Percentiles rank a stretch among this genome's conserved stretches.
Conservation (phyloP, 2,329 filamentous ascomycete species). For the Fusarium ramigenum region DNA sequence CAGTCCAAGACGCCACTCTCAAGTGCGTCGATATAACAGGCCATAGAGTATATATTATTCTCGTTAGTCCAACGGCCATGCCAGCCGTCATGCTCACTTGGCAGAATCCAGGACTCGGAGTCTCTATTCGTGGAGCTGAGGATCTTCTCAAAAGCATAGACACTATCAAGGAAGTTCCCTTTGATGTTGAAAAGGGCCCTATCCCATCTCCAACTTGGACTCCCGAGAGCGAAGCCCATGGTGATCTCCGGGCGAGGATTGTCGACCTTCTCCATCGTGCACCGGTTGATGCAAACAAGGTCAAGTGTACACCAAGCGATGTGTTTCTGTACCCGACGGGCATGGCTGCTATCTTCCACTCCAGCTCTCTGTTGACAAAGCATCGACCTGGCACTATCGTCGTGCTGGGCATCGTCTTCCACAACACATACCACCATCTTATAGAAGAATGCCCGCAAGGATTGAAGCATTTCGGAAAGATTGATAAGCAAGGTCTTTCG, state of each 20-base stretch:
- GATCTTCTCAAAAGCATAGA: conserved; percentile 52
- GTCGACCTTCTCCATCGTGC: conserved; percentile 54
- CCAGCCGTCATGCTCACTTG: conserved; percentile 54
- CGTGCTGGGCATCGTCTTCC: conserved; percentile 62
- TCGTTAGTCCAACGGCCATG: conserved; percentile 50
- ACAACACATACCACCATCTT: conserved; percentile 59
- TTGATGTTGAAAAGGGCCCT: conserved; percentile 21
- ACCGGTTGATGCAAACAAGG: conserved; percentile 43
- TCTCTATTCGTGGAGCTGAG: conserved; percentile 58
- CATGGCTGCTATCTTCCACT: conserved; percentile 61
- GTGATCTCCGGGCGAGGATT: conserved; percentile 52
- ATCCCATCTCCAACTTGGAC: conserved; percentile 52
- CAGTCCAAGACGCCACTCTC: conserved; percentile 48
- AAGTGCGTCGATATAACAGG: conserved; percentile 54
- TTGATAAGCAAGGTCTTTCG: conserved; percentile 54
- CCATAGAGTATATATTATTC: conserved; percentile 56
- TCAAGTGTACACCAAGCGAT: conserved; percentile 48
- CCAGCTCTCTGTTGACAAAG: conserved; percentile 51
- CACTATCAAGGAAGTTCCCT: conserved; percentile 47
- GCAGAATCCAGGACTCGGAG: conserved; percentile 56
- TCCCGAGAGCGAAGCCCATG: conserved; percentile 51
- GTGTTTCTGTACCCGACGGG: conserved; percentile 64
- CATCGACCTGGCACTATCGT: conserved; percentile 50
- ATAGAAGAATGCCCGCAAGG: conserved; percentile 55
- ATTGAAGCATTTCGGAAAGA: conserved; percentile 58